These are phyloP conservation scores for Chloris gayana DNA, from an alignment of 176 grass and related monocot genomes.

Conservation along the genomic window DNA sequence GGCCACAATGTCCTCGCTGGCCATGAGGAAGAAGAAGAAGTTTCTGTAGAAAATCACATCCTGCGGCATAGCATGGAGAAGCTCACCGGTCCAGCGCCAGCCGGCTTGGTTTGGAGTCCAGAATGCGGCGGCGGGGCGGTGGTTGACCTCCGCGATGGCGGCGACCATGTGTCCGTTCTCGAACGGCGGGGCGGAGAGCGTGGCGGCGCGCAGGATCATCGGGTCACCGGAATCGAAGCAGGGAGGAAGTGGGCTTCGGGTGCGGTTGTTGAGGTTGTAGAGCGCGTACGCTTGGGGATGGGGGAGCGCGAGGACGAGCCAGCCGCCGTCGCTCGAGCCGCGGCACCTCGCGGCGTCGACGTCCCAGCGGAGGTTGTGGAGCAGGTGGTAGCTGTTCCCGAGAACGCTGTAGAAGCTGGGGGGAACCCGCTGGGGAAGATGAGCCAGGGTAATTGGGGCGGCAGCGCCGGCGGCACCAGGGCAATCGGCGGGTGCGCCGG, in stretches of 20 bases:
- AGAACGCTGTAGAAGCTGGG: constrained; percentile 46
- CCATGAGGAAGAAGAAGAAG: too few species aligned
- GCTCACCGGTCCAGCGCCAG: too few species aligned
- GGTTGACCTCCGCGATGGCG: constrained; percentile 27
- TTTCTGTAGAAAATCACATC: too few species aligned
- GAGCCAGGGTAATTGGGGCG: constrained; percentile 44
- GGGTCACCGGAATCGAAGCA: constrained; percentile 29
- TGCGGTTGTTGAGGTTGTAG: constrained; percentile 43
- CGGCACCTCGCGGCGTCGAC: constrained; percentile 28
- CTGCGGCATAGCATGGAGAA: too few species aligned
- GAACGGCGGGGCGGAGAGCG: constrained; percentile 31
- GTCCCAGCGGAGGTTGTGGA: not conserved
- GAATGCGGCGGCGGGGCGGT: not conserved
- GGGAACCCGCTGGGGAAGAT: constrained; percentile 43
- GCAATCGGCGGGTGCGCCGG: too few species aligned
- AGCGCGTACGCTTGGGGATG: not conserved
- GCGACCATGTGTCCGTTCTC: constrained; percentile 21
- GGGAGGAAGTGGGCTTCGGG: not conserved
- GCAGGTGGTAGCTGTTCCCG: too few species aligned
- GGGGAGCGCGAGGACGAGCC: constrained; percentile 39
- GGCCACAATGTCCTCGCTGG: too few species aligned
- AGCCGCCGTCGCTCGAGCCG: constrained; percentile 39
- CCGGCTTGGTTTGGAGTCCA: too few species aligned
- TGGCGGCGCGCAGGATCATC: constrained; percentile 24
- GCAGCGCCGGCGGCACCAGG: not conserved